phyloP scores from a whole-genome alignment of 768 basidiomycete genomes.

The Panus rudis region DNA sequence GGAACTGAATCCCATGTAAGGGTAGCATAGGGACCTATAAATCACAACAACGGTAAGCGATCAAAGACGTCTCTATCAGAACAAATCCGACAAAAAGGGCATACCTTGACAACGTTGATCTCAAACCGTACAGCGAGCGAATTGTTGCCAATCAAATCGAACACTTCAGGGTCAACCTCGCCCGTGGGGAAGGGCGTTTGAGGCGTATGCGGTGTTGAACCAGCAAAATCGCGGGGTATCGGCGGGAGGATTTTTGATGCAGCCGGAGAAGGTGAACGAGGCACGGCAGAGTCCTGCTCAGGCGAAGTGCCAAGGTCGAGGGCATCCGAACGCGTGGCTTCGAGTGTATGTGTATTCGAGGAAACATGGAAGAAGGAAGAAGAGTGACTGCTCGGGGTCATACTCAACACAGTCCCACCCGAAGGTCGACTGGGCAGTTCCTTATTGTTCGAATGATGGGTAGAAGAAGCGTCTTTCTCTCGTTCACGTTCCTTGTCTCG shows the following conservation, averaged over 20 bases:
- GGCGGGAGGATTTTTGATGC: conserved; percentile 68
- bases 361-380: conserved; percentile 85
- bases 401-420: conserved; percentile 42
- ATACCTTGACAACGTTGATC: conserved; percentile 93
- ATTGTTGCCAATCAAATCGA: conserved; percentile 69
- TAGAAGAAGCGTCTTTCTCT: too few species aligned
- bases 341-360: conserved; percentile 40
- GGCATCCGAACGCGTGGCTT: conserved; percentile 24
- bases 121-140: conserved; percentile 90
- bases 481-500: conserved; percentile 36
- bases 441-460: too few species aligned
- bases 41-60: background rate
- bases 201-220: conserved; percentile 21
- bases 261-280: conserved; percentile 43
- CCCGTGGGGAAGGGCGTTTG: conserved; percentile 56
- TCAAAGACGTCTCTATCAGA: conserved; percentile 4
- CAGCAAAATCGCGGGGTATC: conserved; percentile 69
- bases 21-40: conserved; percentile 85
- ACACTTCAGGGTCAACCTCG: conserved; percentile 58
- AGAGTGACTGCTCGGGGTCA: conserved; percentile 70
- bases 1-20: conserved; percentile 92
- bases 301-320: conserved; percentile 11
- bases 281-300: conserved; percentile 16
- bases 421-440: conserved; percentile 39
- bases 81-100: conserved; percentile 18